Evolutionary conservation across 2,329 filamentous ascomycete species (phyloP).

Genomic region (Torrubiellomyces zombiae): DNA sequence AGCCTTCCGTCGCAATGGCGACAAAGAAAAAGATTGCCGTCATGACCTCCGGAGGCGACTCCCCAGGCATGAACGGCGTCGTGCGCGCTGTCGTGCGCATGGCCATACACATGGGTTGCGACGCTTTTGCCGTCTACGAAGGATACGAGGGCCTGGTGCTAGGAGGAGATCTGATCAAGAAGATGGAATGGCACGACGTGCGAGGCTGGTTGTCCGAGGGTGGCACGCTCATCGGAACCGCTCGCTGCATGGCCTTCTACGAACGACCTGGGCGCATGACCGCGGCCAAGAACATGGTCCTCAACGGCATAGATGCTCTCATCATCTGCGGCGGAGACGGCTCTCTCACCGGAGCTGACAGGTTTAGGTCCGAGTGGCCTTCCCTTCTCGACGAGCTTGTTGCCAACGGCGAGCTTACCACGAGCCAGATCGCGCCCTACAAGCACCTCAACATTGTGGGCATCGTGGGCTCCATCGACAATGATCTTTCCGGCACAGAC

Average conservation of each 20-base stretch:
- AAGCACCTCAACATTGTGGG: slow-evolving; percentile 89
- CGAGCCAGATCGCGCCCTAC: slow-evolving; percentile 58
- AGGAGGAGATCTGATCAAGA: slow-evolving; percentile 72
- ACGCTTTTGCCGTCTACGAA: slow-evolving; percentile 72
- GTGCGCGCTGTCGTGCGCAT: slow-evolving; percentile 84
- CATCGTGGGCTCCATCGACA: slow-evolving; percentile 93
- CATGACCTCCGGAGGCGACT: slow-evolving; percentile 90
- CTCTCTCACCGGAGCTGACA: slow-evolving; percentile 87
- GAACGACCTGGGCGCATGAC: slow-evolving; percentile 68
- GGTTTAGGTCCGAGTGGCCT: slow-evolving; percentile 85
- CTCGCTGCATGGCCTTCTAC: slow-evolving; percentile 82
- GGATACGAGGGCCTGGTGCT: slow-evolving; percentile 91
- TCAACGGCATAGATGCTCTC: slow-evolving; percentile 84
- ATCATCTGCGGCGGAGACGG: slow-evolving; percentile 96
- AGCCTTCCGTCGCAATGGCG: slow-evolving; percentile 20
- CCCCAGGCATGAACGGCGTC: slow-evolving; percentile 85
- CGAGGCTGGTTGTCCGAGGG: slow-evolving; percentile 88
- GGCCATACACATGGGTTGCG: slow-evolving; percentile 69
- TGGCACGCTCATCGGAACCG: slow-evolving; percentile 90
- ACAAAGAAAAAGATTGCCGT: slow-evolving; percentile 60
- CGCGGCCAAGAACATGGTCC: slow-evolving; percentile 87
- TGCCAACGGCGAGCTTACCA: slow-evolving; percentile 49
- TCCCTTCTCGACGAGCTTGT: slow-evolving; percentile 76
- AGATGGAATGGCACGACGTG: slow-evolving; percentile 86
- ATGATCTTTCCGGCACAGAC: slow-evolving; percentile 92